These are phyloP conservation scores for Knufia fluminis DNA, from an alignment of 2,329 filamentous ascomycete genomes.

Conservation along the genomic window DNA sequence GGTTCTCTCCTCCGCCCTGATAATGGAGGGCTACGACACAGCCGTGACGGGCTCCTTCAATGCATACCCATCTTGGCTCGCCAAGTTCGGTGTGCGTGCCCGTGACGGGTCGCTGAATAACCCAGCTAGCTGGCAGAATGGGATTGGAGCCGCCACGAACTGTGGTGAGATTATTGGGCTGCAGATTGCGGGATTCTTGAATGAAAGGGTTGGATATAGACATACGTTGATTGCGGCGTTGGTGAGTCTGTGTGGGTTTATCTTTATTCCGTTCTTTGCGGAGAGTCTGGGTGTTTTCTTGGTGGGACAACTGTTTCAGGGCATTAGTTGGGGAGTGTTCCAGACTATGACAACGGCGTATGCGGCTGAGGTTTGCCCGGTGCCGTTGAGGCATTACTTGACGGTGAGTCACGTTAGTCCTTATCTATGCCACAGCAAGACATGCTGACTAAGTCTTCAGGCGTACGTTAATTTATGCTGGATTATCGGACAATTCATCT, in stretches of 20 bases:
- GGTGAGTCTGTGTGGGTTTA: slow-evolving; percentile 37
- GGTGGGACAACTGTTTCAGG: slow-evolving; percentile 41
- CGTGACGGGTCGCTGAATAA: slow-evolving; percentile 10
- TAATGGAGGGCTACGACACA: slow-evolving; percentile 48
- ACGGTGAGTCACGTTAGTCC: no score
- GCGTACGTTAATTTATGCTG: slow-evolving; percentile 13
- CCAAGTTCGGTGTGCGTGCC: slow-evolving; percentile 12
- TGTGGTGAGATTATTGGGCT: slow-evolving; percentile 49
- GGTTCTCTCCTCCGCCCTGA: slow-evolving; percentile 37
- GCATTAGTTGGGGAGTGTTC: slow-evolving; percentile 19
- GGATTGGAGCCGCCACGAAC: slow-evolving; percentile 9
- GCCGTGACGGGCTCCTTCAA: slow-evolving; percentile 43
- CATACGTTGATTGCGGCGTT: slow-evolving; percentile 41
- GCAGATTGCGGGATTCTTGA: slow-evolving; percentile 42
- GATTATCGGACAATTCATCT: slow-evolving; percentile 25
- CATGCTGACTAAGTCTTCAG: no score
- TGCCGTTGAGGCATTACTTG: slow-evolving; percentile 13
- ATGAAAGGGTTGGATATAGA: slow-evolving; percentile 38
- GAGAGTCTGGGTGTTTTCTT: slow-evolving; percentile 37
- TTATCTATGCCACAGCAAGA: no score
- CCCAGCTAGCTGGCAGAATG: slow-evolving; percentile 14
- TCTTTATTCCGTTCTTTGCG: slow-evolving; percentile 45
- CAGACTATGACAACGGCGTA: slow-evolving; percentile 14
- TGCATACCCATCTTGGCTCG: slow-evolving; percentile 28
- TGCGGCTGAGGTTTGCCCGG: slow-evolving; percentile 14